phyloP scores from a whole-genome alignment of 1,284 basidiomycete species.

The Pseudozyma sp. region DNA sequence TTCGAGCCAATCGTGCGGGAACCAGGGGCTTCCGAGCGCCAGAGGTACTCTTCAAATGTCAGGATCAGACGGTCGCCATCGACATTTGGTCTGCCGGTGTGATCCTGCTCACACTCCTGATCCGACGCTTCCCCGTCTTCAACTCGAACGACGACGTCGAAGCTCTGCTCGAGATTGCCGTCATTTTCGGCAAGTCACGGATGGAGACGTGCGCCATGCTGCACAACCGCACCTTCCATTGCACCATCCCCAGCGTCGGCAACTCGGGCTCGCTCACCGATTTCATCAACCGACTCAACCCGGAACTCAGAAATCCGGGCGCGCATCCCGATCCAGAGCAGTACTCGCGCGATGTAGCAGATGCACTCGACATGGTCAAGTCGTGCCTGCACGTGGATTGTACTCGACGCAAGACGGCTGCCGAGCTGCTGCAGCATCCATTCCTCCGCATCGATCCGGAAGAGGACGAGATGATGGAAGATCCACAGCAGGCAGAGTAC shows the following conservation, averaged over 20 bases:
- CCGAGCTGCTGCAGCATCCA: constrained; percentile 57
- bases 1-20: constrained; percentile 95
- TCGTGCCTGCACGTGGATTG: constrained; percentile 63
- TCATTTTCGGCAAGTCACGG: constrained; percentile 82
- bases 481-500: constrained; percentile 10
- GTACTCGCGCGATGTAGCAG: constrained; percentile 54
- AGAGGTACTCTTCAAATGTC: constrained; percentile 94
- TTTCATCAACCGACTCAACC: constrained; percentile 61
- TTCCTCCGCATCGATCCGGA: constrained; percentile 49
- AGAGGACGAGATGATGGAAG: constrained; percentile 23
- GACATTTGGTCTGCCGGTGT: constrained; percentile 96
- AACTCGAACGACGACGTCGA: constrained; percentile 94
- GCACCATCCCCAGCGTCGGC: constrained; percentile 55
- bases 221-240: constrained; percentile 74
- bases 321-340: constrained; percentile 57
- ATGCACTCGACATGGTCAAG: constrained; percentile 61
- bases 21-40: constrained; percentile 97
- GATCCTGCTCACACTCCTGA: constrained; percentile 91
- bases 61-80: constrained; percentile 89
- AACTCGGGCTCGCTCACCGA: constrained; percentile 52
- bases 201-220: constrained; percentile 89
- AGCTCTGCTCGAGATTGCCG: constrained; percentile 92
- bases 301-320: constrained; percentile 47
- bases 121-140: constrained; percentile 92
- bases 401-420: constrained; percentile 60